Evolutionary conservation across 2,329 filamentous ascomycete species (phyloP).

Genomic region (Arthrinium puccinioides): DNA sequence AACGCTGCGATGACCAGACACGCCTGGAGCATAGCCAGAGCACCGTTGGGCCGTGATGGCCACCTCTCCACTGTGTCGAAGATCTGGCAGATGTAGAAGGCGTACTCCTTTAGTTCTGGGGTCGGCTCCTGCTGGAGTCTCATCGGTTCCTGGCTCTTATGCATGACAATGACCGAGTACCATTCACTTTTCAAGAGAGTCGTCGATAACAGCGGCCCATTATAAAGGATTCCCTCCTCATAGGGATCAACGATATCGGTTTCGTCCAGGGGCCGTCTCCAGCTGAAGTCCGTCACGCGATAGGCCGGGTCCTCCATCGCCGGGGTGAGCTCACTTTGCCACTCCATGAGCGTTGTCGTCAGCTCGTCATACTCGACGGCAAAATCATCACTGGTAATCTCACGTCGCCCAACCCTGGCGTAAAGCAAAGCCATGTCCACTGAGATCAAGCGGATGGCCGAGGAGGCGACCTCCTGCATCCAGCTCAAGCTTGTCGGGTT

Average conservation of each 20-base stretch:
- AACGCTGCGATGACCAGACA: slow-evolving; percentile 68
- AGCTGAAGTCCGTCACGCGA: slow-evolving; percentile 57
- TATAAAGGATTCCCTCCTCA: slow-evolving; percentile 60
- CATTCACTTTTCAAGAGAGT: slow-evolving; percentile 73
- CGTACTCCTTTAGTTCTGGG: slow-evolving; percentile 51
- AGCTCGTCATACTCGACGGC: slow-evolving; percentile 50
- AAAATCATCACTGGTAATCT: slow-evolving; percentile 61
- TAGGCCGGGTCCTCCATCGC: slow-evolving; percentile 53
- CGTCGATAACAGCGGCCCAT: slow-evolving; percentile 62
- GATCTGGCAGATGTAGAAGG: slow-evolving; percentile 66
- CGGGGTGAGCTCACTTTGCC: slow-evolving; percentile 53
- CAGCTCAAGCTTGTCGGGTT: slow-evolving; percentile 58
- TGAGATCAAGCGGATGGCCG: slow-evolving; percentile 63
- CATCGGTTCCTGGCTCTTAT: slow-evolving; percentile 63
- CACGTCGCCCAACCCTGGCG: slow-evolving; percentile 56
- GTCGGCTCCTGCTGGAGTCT: slow-evolving; percentile 42
- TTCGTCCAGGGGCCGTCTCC: slow-evolving; percentile 41
- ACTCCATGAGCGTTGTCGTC: slow-evolving; percentile 35
- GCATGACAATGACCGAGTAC: slow-evolving; percentile 73
- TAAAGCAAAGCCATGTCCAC: slow-evolving; percentile 77
- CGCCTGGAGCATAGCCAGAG: slow-evolving; percentile 66
- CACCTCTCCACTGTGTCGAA: slow-evolving; percentile 73
- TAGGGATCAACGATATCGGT: slow-evolving; percentile 71
- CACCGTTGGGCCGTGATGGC: slow-evolving; percentile 62
- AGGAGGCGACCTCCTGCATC: slow-evolving; percentile 60